A percentile compares a stretch with the other conserved stretches of the same genome.
Evolutionary conservation across 306 rosid genomes (phyloP).

Genomic region (Adenanthera pavonina): DNA sequence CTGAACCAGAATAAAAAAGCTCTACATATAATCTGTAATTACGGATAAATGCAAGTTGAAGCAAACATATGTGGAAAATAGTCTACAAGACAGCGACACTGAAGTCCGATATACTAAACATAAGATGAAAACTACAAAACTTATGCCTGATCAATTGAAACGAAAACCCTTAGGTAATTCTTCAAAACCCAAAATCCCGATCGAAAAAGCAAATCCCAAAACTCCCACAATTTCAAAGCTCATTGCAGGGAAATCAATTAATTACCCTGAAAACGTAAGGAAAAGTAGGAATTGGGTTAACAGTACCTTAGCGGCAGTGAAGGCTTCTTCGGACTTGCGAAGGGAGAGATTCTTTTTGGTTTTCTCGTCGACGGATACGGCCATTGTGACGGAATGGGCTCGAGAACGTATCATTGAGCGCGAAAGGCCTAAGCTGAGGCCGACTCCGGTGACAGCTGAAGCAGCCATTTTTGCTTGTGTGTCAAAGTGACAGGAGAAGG

Average conservation of each 20-base stretch:
- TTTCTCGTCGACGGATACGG: conserved; percentile 74
- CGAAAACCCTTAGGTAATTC: not conserved
- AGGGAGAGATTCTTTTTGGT: conserved; percentile 66
- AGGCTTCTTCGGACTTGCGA: conserved; percentile 85
- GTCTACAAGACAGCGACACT: not conserved
- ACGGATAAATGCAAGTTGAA: not conserved
- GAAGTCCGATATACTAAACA: not conserved
- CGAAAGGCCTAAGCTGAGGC: conserved; percentile 52
- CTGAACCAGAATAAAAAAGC: not conserved
- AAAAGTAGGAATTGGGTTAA: not conserved
- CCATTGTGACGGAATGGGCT: conserved; percentile 56
- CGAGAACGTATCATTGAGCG: conserved; percentile 36
- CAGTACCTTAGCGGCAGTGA: conserved; percentile 82
- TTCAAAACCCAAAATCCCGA: not conserved
- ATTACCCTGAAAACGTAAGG: not conserved
- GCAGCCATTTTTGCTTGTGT: conserved; percentile 46
- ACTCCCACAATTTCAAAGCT: not conserved
- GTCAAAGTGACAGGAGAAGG: not conserved
- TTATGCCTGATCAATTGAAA: not conserved
- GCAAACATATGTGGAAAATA: not conserved
- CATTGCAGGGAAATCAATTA: not conserved
- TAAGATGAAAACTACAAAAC: not conserved
- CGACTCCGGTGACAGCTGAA: conserved; percentile 49
- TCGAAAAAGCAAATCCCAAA: not conserved
- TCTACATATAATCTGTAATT: not conserved